Conservation (phyloP, 345 rosid genomes). For the Acer negundo region DNA sequence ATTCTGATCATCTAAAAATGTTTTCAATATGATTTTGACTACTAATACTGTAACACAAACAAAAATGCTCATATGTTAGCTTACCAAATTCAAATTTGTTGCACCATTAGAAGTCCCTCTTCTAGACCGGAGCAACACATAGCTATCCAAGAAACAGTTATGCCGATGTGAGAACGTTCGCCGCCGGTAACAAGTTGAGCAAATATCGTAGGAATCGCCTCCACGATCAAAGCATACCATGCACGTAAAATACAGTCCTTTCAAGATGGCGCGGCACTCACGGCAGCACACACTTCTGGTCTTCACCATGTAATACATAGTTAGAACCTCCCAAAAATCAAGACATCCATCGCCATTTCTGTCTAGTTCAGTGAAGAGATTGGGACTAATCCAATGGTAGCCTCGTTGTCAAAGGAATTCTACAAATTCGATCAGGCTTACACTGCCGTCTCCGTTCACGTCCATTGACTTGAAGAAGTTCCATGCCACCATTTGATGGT, state of each 20-base stretch:
- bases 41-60: too few species aligned
- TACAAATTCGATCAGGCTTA: background rate
- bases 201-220: background rate
- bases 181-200: background rate
- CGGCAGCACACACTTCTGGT: background rate
- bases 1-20: too few species aligned
- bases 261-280: background rate
- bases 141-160: background rate
- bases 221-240: background rate
- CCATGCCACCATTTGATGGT: background rate
- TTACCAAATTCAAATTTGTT: background rate
- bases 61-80: too few species aligned
- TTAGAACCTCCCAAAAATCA: slow-evolving; percentile 15
- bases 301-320: background rate
- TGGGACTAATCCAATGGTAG: background rate
- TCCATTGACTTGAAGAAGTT: slow-evolving; percentile 4
- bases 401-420: background rate
- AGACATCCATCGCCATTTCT: background rate
- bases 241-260: background rate
- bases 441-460: background rate
- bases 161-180: background rate
- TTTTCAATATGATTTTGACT: too few species aligned
- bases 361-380: background rate
- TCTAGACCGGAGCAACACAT: background rate
- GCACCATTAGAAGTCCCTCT: background rate